These are phyloP conservation scores for Arthonia radiata DNA, from an alignment of 495 filamentous ascomycete species.

Conservation along the genomic window DNA sequence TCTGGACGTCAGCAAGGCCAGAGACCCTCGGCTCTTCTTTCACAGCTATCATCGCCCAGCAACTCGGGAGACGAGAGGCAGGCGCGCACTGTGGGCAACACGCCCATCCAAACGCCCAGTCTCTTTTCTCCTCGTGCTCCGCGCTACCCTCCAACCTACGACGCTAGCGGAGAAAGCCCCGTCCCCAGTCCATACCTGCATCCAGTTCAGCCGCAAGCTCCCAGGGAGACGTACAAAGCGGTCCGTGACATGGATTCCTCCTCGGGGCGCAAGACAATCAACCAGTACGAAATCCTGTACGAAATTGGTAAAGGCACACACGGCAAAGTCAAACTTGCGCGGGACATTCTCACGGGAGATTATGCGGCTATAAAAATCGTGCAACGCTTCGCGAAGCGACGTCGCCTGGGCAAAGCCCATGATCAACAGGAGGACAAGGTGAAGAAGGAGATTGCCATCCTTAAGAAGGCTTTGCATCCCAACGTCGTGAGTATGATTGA, in stretches of 20 bases:
- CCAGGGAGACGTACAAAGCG: conserved; percentile 26
- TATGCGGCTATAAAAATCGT: conserved; percentile 93
- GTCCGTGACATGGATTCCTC: conserved; percentile 44
- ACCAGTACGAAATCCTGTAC: conserved; percentile 87
- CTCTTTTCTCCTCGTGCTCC: conserved; percentile 30
- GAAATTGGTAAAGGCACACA: conserved; percentile 90
- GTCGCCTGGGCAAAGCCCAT: conserved; percentile 59
- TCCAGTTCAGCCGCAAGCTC: conserved; percentile 35
- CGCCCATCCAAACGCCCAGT: conserved; percentile 41
- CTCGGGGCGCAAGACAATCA: conserved; percentile 85
- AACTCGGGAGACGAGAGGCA: no score
- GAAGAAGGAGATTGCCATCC: conserved; percentile 86
- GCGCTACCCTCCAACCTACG: conserved; percentile 18
- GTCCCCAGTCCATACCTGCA: conserved; percentile 34
- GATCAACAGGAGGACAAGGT: conserved; percentile 72
- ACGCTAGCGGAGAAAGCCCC: conserved; percentile 21
- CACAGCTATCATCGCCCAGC: no score
- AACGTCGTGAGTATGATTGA: conserved; percentile 88
- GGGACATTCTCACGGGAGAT: conserved; percentile 8
- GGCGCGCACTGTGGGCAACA: conserved; percentile 43
- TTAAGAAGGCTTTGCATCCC: conserved; percentile 91
- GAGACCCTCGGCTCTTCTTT: no score
- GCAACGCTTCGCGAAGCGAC: conserved; percentile 74
- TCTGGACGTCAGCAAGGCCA: no score
- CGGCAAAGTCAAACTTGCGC: conserved; percentile 89